These are phyloP conservation scores for Solanum bulbocastanum DNA, from an alignment of 257 asterid species.

Conservation along the genomic window DNA sequence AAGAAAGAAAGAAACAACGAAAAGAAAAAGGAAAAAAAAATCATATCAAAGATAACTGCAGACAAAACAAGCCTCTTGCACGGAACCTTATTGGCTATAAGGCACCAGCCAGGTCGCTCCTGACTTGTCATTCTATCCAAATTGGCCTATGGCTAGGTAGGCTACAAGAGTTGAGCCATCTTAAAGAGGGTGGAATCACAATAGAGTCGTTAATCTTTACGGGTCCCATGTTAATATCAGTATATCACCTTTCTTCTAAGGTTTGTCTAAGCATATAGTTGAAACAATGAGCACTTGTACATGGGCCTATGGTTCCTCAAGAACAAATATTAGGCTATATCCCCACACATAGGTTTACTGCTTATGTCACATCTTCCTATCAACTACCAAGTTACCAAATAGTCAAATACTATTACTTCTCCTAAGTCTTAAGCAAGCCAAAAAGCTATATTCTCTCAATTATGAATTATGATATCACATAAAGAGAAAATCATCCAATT, in stretches of 20 bases:
- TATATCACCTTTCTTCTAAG: background rate
- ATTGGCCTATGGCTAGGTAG: background rate
- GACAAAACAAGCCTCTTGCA: background rate
- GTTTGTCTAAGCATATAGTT: background rate
- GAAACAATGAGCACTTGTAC: background rate
- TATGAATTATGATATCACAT: background rate
- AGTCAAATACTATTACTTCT: background rate
- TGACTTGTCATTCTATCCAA: background rate
- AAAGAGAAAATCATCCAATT: background rate
- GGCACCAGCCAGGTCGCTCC: background rate
- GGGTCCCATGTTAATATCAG: background rate
- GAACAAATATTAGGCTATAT: background rate
- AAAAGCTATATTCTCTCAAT: background rate
- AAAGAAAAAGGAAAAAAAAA: background rate
- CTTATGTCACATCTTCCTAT: background rate
- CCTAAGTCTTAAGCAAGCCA: background rate
- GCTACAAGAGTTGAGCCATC: background rate
- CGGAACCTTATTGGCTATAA: background rate
- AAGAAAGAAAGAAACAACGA: background rate
- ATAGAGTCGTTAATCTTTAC: background rate
- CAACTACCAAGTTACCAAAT: background rate
- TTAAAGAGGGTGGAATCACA: background rate
- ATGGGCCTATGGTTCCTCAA: background rate
- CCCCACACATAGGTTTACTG: background rate
- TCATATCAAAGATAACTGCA: background rate